Evolutionary conservation across 495 filamentous ascomycete species (phyloP).

Genomic region (Tuber umbilicatum): DNA sequence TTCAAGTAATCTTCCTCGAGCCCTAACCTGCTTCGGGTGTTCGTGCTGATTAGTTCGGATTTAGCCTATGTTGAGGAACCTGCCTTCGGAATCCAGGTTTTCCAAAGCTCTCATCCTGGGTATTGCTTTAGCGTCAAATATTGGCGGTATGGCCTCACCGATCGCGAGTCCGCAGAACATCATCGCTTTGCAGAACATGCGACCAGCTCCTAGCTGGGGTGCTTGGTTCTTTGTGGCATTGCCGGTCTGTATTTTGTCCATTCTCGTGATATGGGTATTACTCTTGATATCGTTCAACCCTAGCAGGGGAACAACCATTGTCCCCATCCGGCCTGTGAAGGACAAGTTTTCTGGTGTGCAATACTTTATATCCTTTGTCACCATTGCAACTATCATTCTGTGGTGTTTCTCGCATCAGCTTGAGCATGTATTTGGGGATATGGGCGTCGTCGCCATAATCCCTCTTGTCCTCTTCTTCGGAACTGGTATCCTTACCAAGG

Average conservation of each 20-base stretch:
- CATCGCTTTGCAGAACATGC: slow-evolving; percentile 91
- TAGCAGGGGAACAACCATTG: slow-evolving; percentile 75
- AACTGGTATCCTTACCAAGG: slow-evolving; percentile 93
- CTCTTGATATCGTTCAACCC: slow-evolving; percentile 79
- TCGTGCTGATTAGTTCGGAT: slow-evolving; percentile 27
- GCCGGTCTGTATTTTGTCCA: slow-evolving; percentile 83
- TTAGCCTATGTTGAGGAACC: slow-evolving; percentile 88
- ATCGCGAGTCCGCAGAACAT: slow-evolving; percentile 98
- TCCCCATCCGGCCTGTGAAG: slow-evolving; percentile 79
- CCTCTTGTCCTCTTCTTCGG: slow-evolving; percentile 95
- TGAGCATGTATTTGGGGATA: slow-evolving; percentile 82
- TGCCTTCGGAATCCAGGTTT: slow-evolving; percentile 81
- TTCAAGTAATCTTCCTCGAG: slow-evolving; percentile 54
- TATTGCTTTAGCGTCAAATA: slow-evolving; percentile 90
- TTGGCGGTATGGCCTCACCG: slow-evolving; percentile 90
- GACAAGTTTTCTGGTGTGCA: slow-evolving; percentile 84
- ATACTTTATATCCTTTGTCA: slow-evolving; percentile 83
- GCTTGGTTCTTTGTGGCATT: slow-evolving; percentile 95
- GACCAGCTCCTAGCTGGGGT: slow-evolving; percentile 79
- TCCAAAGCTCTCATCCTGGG: slow-evolving; percentile 92
- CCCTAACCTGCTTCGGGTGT: slow-evolving; percentile 1
- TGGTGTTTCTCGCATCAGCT: slow-evolving; percentile 92
- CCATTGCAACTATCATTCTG: slow-evolving; percentile 75
- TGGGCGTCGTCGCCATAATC: slow-evolving; percentile 97
- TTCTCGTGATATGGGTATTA: slow-evolving; percentile 82